Evolutionary conservation across 2,329 filamentous ascomycete genomes (phyloP).

Genomic region (Sporothrix inflata): DNA sequence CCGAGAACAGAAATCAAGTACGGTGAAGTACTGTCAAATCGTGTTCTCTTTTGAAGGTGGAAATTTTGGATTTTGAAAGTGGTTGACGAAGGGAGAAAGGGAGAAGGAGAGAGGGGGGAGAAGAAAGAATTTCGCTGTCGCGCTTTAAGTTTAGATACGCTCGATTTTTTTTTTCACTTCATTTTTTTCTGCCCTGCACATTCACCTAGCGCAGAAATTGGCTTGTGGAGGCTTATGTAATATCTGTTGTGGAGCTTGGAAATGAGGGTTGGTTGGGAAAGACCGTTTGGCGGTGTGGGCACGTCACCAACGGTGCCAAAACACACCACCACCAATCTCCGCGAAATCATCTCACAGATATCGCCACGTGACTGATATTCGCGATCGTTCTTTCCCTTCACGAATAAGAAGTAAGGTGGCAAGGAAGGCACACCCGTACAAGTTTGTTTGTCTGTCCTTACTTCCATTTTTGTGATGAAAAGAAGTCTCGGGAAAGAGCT

Average conservation of each 20-base stretch:
- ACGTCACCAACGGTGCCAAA: constrained; percentile 3
- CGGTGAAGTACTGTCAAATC: constrained; percentile 54
- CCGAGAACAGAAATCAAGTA: constrained; percentile 64
- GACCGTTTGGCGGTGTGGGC: constrained; percentile 9
- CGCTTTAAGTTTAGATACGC: constrained; percentile 28
- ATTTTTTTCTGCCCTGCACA: constrained; percentile 28
- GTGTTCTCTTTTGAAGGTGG: constrained; percentile 36
- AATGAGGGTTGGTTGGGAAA: constrained; percentile 23
- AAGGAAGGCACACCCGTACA: not conserved
- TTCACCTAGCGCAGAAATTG: constrained; percentile 22
- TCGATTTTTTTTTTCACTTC: constrained; percentile 29
- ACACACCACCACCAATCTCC: not conserved
- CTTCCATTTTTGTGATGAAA: not conserved
- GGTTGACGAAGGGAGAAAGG: constrained; percentile 39
- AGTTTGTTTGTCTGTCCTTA: not conserved
- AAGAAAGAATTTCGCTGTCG: constrained; percentile 31
- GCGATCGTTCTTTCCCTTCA: not conserved
- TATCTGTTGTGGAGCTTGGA: constrained; percentile 2
- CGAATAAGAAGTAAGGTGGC: not conserved
- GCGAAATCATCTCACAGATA: not conserved
- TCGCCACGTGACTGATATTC: constrained; percentile 12
- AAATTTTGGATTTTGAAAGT: constrained; percentile 49
- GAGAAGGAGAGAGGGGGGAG: constrained; percentile 25
- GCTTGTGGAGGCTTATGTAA: constrained; percentile 29
- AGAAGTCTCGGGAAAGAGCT: constrained; percentile 2